phyloP scores from a whole-genome alignment of 345 rosid genomes.

The Populus pruinosa region DNA sequence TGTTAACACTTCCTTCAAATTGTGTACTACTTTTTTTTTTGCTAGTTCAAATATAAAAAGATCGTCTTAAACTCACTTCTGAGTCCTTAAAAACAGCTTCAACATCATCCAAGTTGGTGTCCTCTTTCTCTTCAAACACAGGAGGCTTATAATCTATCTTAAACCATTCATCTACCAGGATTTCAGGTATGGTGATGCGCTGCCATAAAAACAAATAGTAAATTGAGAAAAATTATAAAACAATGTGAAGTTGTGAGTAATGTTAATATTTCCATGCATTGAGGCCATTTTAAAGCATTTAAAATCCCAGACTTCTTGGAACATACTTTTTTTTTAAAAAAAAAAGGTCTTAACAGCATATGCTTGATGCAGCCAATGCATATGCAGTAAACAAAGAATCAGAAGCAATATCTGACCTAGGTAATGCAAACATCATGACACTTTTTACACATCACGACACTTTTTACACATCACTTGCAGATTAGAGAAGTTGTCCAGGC shows the following conservation, averaged over 20 bases:
- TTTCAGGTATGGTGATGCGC: constrained; percentile 83
- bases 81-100: constrained; percentile 94
- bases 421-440: background rate
- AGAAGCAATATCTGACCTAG: background rate
- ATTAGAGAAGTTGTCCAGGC: background rate
- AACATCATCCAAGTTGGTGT: constrained; percentile 71
- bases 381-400: background rate
- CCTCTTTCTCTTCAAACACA: constrained; percentile 69
- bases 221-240: background rate
- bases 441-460: background rate
- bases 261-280: background rate
- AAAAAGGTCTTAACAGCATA: background rate
- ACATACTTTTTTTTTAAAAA: background rate
- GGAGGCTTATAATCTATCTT: constrained; percentile 80
- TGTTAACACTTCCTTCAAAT: constrained; percentile 4
- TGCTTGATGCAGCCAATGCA: background rate
- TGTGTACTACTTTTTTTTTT: background rate
- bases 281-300: background rate
- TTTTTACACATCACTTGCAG: background rate
- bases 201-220: constrained; percentile 27
- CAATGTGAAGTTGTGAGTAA: background rate
- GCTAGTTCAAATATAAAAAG: background rate
- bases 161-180: constrained; percentile 87
- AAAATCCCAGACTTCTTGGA: background rate
- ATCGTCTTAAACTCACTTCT: constrained; percentile 45